phyloP scores from a whole-genome alignment of 441 rosid species.

The Pelargonium exstipulatum region DNA sequence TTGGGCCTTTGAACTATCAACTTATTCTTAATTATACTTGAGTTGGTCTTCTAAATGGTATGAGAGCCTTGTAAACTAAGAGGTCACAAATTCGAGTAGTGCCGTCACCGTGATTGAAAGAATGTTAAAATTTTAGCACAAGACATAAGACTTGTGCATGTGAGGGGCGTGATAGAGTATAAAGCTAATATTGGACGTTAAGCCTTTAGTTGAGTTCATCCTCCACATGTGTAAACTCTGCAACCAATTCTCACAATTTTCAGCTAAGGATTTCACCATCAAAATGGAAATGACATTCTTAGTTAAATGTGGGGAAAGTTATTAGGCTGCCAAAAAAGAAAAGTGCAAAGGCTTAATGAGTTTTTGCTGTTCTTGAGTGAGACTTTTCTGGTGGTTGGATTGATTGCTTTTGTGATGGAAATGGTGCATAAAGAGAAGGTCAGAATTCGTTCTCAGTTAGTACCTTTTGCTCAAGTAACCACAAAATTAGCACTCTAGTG shows the following conservation, averaged over 20 bases:
- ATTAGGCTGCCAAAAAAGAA: neutral
- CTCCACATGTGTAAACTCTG: no score
- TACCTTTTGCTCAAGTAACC: neutral
- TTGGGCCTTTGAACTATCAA: no score
- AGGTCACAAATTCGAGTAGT: no score
- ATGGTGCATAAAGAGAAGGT: neutral
- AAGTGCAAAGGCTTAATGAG: neutral
- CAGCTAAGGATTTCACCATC: neutral
- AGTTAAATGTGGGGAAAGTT: neutral
- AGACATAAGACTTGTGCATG: no score
- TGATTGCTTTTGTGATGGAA: constrained; percentile 2
- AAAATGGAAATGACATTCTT: neutral
- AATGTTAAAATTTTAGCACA: no score
- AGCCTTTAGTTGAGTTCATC: no score
- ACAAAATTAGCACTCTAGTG: neutral
- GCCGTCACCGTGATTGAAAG: no score
- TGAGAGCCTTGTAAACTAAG: no score
- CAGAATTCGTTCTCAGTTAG: neutral
- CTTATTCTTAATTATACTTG: no score
- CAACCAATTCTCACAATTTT: neutral
- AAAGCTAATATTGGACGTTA: no score
- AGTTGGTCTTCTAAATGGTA: no score
- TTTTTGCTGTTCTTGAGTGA: neutral
- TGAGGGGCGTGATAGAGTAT: no score
- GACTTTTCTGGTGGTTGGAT: neutral